phyloP scores from a whole-genome alignment of 2,329 filamentous ascomycete species.

The Curvularia hawaiiensis region DNA sequence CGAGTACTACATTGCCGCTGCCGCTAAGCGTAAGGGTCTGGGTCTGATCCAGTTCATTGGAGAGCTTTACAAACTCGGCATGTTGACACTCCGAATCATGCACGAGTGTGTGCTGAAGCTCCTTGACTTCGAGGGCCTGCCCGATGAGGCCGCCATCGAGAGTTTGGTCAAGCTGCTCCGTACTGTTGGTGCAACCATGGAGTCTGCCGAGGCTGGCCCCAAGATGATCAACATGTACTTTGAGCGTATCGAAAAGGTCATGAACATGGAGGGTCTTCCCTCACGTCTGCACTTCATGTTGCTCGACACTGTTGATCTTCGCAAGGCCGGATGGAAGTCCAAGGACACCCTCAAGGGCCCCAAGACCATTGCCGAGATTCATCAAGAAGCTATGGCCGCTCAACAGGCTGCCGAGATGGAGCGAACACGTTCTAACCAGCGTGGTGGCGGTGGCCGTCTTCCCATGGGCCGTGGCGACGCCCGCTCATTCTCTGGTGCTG shows the following conservation, averaged over 20 bases:
- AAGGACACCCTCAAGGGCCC: slow-evolving; percentile 94
- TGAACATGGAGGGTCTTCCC: slow-evolving; percentile 74
- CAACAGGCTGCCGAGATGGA: slow-evolving; percentile 80
- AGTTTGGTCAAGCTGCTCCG: slow-evolving; percentile 90
- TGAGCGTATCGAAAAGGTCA: slow-evolving; percentile 79
- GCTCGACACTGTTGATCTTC: slow-evolving; percentile 88
- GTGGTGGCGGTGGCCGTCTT: slow-evolving; percentile 72
- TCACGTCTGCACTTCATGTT: slow-evolving; percentile 97
- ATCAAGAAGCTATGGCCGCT: slow-evolving; percentile 78
- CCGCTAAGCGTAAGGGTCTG: slow-evolving; percentile 94
- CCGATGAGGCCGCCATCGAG: slow-evolving; percentile 96
- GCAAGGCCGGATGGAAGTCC: slow-evolving; percentile 76
- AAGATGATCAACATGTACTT: slow-evolving; percentile 95
- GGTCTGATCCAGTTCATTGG: slow-evolving; percentile 99
- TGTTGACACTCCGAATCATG: slow-evolving; percentile 99
- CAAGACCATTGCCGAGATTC: slow-evolving; percentile 93
- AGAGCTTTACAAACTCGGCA: slow-evolving; percentile 97
- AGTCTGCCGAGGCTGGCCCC: slow-evolving; percentile 77
- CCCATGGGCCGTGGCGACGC: slow-evolving; percentile 83
- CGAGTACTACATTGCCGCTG: slow-evolving; percentile 92
- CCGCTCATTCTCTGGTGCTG: slow-evolving; percentile 76
- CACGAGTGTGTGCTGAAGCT: slow-evolving; percentile 98
- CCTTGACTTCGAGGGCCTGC: slow-evolving; percentile 90
- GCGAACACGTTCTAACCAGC: slow-evolving; percentile 62
- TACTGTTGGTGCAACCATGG: slow-evolving; percentile 88